Evolutionary conservation across 2,329 filamentous ascomycete species (phyloP), one percentile per base, ranked within the genome.

Genomic region (Lachnellula cervina): DNA sequence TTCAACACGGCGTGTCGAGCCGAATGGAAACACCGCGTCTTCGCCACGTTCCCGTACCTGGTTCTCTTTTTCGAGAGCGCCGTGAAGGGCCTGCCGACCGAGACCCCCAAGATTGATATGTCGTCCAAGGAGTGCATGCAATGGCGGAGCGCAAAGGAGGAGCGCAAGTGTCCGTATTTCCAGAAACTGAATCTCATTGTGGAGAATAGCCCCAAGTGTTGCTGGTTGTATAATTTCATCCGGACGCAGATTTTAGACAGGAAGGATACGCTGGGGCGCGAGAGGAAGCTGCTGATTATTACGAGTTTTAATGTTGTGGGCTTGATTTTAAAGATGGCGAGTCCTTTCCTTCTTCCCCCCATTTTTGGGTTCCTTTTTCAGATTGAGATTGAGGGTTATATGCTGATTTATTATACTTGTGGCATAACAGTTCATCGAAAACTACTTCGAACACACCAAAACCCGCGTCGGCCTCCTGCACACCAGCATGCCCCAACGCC

Each of bases 241-340:
- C 35, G 17, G 0, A 19, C 49, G 8, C 21, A 59, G 23, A 48
- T 54, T 14, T 13, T 19, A 3, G 11, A 46, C 5, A 32, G n/a
- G 7, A 52, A 32, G 11, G 56, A 60, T 19, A 28, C 52, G 5
- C 25, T 54, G 14, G 56, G 48, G 2, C 16, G 52, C 19, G 50
- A 61, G 35, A 49, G 55, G 28, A 64, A 64, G 50, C 21, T 64
- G 8, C 43, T 64, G 5, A 60, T 64, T 23, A 44, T 62, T 19
- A 59, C 52, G 25, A 49, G 54, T 6, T 62, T 60, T 46, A 57
- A 56, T 49, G 51, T 47, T 7, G 57, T 60, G 11, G 54, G 52
- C 5, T 54, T 64, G 16, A 52, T 64, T 21, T n/a, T 64, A n/a
- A 59, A 62, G 44, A 14, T 59, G 25, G 55, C 61, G 49, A 19